Base-by-base conservation (phyloP, 1,284 basidiomycete species). In the Termitomyces sp. region DNA sequence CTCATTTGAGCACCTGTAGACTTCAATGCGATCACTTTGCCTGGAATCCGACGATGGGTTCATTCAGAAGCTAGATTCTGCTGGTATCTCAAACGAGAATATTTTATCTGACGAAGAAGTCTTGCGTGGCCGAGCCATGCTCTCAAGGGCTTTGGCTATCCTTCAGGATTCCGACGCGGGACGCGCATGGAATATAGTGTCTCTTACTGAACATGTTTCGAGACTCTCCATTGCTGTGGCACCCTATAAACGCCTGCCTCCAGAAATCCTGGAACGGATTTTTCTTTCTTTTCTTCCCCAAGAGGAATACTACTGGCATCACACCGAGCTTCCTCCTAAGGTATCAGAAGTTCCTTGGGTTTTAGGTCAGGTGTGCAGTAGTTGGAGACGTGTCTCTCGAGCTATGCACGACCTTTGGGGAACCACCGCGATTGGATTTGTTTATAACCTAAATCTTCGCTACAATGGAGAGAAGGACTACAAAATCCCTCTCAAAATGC, bases 241-340 rank as follows among this genome's bases (percentile, higher is more conserved):
- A 26, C 24, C 31, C 31, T 24, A 50, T 31, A 50, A 50, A 28
- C 49, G 31, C 21, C 21, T 50, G 18, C 49, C 28, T 26, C 33
- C 1, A 21, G 49, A 50, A n/a, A 18, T 50, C 5, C 31, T 50
- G 3, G 33, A 16, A 43, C 16, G 13, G 4, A 37, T 37, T 11
- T 43, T 43, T 9, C 18, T 10, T n/a, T 13, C 1, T 30, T 31
- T 24, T 10, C 21, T 3, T n/a, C 1, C 8, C 1, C 10, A 37
- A 11, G 9, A n/a, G 3, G 1, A n/a, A 18, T 7, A 11, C 1
- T 1, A 11, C 21, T 16, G 0, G 3, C 9, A 7, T 30, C 1
- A 10, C 1, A 31, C 31, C 9, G 3, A 13, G 0, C 8, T 26
- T 3, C 14, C 5, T 16, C 28, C 31, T 0, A 3, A 13, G 2